Evolutionary conservation across 305 asterid genomes (phyloP).

Genomic region (Euphrasia arctica): DNA sequence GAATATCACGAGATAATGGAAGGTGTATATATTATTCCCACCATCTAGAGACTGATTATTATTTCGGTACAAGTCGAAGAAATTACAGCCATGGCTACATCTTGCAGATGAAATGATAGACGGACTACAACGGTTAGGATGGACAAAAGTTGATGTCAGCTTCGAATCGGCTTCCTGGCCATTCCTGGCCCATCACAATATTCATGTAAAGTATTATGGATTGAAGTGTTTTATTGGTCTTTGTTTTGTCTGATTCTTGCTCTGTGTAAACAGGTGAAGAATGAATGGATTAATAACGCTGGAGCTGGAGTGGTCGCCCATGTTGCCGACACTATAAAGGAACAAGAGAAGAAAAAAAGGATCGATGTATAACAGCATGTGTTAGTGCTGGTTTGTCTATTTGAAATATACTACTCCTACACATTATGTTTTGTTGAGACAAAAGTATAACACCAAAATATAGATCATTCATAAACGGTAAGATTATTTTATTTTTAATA

Average conservation of each 20-base stretch:
- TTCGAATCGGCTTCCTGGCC: slow-evolving; percentile 78
- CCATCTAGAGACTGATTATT: neutral
- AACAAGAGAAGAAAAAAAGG: slow-evolving; percentile 42
- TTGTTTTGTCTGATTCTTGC: slow-evolving; percentile 8
- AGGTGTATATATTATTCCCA: slow-evolving; percentile 41
- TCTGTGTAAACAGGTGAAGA: slow-evolving; percentile 63
- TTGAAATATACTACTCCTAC: no score
- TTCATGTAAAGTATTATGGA: slow-evolving; percentile 46
- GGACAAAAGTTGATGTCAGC: slow-evolving; percentile 87
- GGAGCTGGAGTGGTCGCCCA: slow-evolving; percentile 90
- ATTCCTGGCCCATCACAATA: slow-evolving; percentile 82
- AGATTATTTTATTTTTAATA: no score
- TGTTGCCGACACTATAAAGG: slow-evolving; percentile 80
- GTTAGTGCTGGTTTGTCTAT: neutral
- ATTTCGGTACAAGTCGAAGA: neutral
- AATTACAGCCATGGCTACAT: slow-evolving; percentile 6
- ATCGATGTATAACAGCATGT: slow-evolving; percentile 29
- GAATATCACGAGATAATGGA: slow-evolving; percentile 88
- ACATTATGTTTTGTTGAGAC: no score
- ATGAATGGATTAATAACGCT: slow-evolving; percentile 73
- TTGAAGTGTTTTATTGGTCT: neutral
- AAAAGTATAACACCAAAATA: no score
- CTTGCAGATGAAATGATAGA: slow-evolving; percentile 76
- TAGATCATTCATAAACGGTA: no score
- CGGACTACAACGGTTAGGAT: slow-evolving; percentile 78